Evolutionary conservation across 495 filamentous ascomycete genomes (phyloP), one percentile per base, ranked within the genome.

Genomic region (Xylaria flabelliformis): DNA sequence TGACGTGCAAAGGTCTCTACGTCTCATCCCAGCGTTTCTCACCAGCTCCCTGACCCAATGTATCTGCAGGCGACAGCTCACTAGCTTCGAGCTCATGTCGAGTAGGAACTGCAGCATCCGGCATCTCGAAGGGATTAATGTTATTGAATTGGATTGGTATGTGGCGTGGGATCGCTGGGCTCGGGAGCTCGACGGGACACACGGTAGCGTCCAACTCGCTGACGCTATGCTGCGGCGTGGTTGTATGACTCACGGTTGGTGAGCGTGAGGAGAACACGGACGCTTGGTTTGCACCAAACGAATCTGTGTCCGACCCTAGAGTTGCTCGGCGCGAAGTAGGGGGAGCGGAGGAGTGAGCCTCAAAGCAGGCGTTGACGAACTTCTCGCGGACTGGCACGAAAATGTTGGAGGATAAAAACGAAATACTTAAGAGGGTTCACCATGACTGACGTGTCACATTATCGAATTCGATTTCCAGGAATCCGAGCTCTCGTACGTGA

Each of bases 381-480:
- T 56, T 50, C 58, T 74, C 73, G 21, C 75, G 74, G n/a, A 77
- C 75, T 77, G 64, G 29, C 8, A 44, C 13, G 17, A 21, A 10
- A 19, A 13, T 32, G 32, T 66, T 53, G 58, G 51, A 51, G 42
- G 4, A 13, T 21, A 36, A 36, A 41, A n/a, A 36, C 2, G 1
- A 17, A 29, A 17, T 12, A 1, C 9, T 44, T 61, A 10, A 44
- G 6, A 13, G 0, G 6, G 36, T 24, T 17, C 0, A 12, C 3
- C 5, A 29, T 67, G 32, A 53, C 70, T 75, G 66, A 72, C 56
- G 26, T 72, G 66, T 17, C 59, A 64, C 48, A n/a, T 63, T 69
- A 29, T 51, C 21, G 17, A 77, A 77, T 32, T 77, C 75, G 36
- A 77, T 75, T 17, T 77, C 74, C 9, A 77, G 66, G 59, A 68